Conservation (phyloP, 2,329 filamentous ascomycete species). For the Microsporum canis region DNA sequence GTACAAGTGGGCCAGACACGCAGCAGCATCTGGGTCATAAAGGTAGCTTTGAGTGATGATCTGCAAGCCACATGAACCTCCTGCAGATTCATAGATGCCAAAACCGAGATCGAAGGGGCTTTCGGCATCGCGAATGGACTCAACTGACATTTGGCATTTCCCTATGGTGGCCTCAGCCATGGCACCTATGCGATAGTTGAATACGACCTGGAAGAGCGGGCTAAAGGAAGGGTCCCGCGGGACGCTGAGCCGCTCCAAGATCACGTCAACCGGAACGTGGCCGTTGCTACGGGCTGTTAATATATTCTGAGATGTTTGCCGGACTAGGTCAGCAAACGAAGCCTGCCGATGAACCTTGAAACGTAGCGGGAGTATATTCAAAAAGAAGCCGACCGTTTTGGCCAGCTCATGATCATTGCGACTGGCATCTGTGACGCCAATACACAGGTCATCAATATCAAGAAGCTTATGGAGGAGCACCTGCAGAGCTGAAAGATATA, state of each 20-base stretch:
- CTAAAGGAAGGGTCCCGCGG: slow-evolving; percentile 28
- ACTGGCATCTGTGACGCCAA: slow-evolving; percentile 41
- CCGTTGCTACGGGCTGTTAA: slow-evolving; percentile 35
- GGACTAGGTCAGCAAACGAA: slow-evolving; percentile 24
- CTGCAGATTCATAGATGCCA: background rate
- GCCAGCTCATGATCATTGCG: slow-evolving; percentile 23
- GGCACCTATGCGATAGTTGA: slow-evolving; percentile 18
- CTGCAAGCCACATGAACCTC: background rate
- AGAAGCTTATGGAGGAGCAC: slow-evolving; percentile 27
- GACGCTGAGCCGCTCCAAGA: slow-evolving; percentile 37
- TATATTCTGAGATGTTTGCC: slow-evolving; percentile 16
- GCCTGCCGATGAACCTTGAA: slow-evolving; percentile 22
- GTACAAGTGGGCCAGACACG: too few species aligned
- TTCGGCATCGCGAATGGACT: background rate
- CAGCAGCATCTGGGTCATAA: too few species aligned
- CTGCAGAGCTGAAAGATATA: slow-evolving; percentile 36
- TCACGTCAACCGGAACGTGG: slow-evolving; percentile 38
- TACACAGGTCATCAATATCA: slow-evolving; percentile 31
- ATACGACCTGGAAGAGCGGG: slow-evolving; percentile 42
- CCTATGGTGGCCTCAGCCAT: background rate
- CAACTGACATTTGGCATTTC: background rate
- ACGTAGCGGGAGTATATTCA: slow-evolving; percentile 41
- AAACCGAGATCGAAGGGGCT: background rate
- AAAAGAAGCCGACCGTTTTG: slow-evolving; percentile 35
- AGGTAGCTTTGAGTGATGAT: too few species aligned